Percentiles rank a stretch among this genome's conserved stretches.
Evolutionary conservation across 208 protist genomes (phyloP).

Genomic region (Trypanosoma brucei): DNA sequence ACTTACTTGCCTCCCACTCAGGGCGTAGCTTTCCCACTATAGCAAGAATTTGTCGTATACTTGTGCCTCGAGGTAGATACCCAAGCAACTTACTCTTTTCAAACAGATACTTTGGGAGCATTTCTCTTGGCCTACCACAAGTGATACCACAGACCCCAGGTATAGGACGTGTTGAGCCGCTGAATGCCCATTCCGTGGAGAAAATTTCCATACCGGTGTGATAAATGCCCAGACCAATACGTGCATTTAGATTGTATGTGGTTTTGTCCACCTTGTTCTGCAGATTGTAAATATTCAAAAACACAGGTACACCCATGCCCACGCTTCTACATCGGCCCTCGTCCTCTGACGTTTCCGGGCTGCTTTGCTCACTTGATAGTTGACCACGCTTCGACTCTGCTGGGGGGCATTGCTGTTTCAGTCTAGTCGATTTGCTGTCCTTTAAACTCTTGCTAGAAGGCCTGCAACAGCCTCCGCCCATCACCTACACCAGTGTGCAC

Average conservation of each 20-base stretch:
- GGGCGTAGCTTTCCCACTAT: conserved; percentile 24
- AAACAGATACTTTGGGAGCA: conserved; percentile 35
- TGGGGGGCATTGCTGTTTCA: neutral
- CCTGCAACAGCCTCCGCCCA: neutral
- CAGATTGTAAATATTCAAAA: conserved; percentile 30
- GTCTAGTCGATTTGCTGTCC: neutral
- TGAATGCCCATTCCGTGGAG: conserved; percentile 55
- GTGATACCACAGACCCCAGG: conserved; percentile 31
- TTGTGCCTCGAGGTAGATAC: conserved; percentile 24
- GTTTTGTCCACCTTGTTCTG: neutral
- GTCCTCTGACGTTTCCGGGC: neutral
- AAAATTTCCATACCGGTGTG: conserved; percentile 73
- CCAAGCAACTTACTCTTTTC: conserved; percentile 65
- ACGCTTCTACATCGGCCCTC: neutral
- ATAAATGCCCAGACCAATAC: conserved; percentile 53
- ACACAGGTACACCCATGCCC: conserved; percentile 5
- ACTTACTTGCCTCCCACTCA: conserved; percentile 45
- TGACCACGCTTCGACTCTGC: neutral
- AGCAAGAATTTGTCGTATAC: conserved; percentile 19
- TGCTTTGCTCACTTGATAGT: neutral
- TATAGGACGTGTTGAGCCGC: conserved; percentile 21
- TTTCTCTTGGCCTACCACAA: conserved; percentile 14
- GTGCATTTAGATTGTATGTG: conserved; percentile 2
- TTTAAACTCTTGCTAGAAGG: neutral
- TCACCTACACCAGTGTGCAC: neutral